Evolutionary conservation across 192 early-diverging fungal species (phyloP), one percentile per base, ranked within the genome.

Genomic region (Powellomyces hirtus): DNA sequence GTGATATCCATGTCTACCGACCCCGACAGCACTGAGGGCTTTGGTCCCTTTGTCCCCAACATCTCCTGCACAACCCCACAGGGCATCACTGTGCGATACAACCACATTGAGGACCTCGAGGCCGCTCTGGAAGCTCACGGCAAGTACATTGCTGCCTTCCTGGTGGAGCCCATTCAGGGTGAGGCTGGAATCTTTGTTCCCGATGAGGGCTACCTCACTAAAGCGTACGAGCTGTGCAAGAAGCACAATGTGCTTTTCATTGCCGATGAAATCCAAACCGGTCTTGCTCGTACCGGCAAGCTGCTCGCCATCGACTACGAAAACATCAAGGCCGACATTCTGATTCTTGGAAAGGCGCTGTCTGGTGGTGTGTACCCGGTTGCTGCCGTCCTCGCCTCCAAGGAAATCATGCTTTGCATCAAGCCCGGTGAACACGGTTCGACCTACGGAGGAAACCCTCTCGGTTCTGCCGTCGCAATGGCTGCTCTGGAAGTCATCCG

Each of bases 101-200:
- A 94, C 83, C 77, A 91, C 64, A 76, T 88, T 38, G 86, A 92
- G 64, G 95, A 95, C 72, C 84, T 99, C 31, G 92, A 97, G 73
- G 88, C 83, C 16, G 91, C 91, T 20, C 81, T 99, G 26, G 86
- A 92, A 61, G 84, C 86, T 7, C 84, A 94, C 73, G 92, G 93
- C 66, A 79, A 86, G 64, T 83, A 89, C 49, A 90, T 94, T 7
- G 94, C 92, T 36, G 97, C 88, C 13, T 97, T 99, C 84, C 84
- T 99, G 53, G 92, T 99, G 16, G 97, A 99, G 80, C 97, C 97
- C 20, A 97, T 99, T 79, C 97, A 99, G 76, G 97, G 97, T 64
- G 97, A 99, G 82, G 95, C 97, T 29, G 97, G 90, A 76, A 96
- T 99, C 75, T 87, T 90, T 72, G 91, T 99, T 11, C 97, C 97